These are phyloP conservation scores for Fusarium tjaetaba DNA, from an alignment of 2,329 filamentous ascomycete species.

Conservation along the genomic window DNA sequence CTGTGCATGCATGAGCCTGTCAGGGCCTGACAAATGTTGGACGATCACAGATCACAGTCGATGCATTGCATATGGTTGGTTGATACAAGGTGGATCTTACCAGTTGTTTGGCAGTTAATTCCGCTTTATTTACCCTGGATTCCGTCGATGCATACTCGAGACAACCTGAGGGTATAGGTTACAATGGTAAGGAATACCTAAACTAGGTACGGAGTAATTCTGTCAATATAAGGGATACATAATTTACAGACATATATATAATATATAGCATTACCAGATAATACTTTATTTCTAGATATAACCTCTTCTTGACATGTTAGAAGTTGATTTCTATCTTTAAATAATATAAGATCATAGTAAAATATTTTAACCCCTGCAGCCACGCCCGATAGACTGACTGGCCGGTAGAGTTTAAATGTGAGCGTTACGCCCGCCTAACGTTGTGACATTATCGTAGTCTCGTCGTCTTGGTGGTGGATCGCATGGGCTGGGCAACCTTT, in stretches of 20 bases:
- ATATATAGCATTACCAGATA: too few species aligned
- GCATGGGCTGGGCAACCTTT: background rate
- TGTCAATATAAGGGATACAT: background rate
- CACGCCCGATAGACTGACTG: background rate
- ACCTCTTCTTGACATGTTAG: background rate
- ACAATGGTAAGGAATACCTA: background rate
- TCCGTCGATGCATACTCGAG: background rate
- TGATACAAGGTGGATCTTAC: background rate
- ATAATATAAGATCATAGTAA: background rate
- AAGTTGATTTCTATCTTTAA: background rate
- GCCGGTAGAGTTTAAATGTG: background rate
- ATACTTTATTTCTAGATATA: background rate
- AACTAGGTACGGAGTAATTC: background rate
- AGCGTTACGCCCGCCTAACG: slow-evolving; percentile 12
- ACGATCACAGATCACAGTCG: slow-evolving; percentile 15
- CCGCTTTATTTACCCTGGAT: background rate
- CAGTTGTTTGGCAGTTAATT: background rate
- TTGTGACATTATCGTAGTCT: background rate
- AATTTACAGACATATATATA: too few species aligned
- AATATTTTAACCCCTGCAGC: background rate
- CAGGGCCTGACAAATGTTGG: slow-evolving; percentile 12
- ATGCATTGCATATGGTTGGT: background rate
- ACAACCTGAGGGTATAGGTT: background rate
- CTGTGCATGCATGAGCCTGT: slow-evolving; percentile 19
- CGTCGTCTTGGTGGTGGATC: slow-evolving; percentile 8